Evolutionary conservation across 345 rosid species (phyloP), one percentile per base, ranked within the genome.

Genomic region (Linum usitatissimum): DNA sequence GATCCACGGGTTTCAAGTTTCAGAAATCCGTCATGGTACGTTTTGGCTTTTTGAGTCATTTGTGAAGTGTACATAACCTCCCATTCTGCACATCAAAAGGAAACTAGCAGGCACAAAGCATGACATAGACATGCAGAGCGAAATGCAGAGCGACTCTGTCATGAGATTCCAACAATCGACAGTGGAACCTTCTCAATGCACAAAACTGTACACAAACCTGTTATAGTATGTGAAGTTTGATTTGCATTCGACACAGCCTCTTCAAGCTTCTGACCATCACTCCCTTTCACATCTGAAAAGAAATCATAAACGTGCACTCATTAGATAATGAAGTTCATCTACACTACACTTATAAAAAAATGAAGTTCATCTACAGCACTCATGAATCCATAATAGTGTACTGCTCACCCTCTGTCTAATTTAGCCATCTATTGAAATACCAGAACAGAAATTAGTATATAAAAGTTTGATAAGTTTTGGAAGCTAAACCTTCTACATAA

Each of bases 31-130:
- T 83, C 91, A 62, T 83, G 86, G 74, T 79, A 85, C 69, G 75
- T 85, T 78, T 85, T 85, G 53, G 83, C 81, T 61, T 85, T 83
- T 51, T 85, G 84, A 64, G 73, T 83, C 57, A 80, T 61, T 55
- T 83, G 86, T 21, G 81, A n/a, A 15, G 87, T 83, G 75, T 85
- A 85, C 76, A 85, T 39, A 45, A 81, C 87, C 81, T 74, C 79
- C 87, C 87, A 83, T 64, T 69, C 87, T 80, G 68, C 59, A 40
- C 51, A 40, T 31, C 48, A 45, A 48, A 36, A 65, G 58, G 61
- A 12, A 36, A 36, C 6, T 39, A 55, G 51, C 51, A 55, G 18
- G 15, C 12, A 6, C n/a, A 18, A 55, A 55, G 4, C 28, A 45
- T 10, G 51, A 1, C 17, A 55, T 55, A 19, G 30, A 19, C 59